Evolutionary conservation across 2,329 filamentous ascomycete genomes (phyloP).

Genomic region (Aspergillus calidoustus): DNA sequence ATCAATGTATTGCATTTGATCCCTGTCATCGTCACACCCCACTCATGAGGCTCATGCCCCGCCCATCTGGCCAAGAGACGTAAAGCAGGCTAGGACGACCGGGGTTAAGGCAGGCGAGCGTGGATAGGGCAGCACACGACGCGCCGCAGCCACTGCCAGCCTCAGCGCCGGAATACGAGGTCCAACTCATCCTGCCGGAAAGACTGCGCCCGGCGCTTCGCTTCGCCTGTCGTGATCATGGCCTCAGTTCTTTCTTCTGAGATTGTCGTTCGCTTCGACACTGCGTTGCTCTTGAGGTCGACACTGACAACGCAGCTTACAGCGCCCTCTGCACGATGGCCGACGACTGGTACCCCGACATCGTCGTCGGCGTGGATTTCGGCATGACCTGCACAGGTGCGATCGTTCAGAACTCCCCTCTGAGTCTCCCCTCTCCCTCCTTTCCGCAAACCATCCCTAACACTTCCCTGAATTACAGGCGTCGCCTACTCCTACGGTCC

Average conservation of each 20-base stretch:
- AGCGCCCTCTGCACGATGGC: not conserved
- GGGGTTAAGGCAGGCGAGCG: not conserved
- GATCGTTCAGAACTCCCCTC: not conserved
- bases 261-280: not conserved
- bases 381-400: conserved; percentile 36
- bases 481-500: conserved; percentile 43
- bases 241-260: not conserved
- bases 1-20: not conserved
- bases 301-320: not conserved
- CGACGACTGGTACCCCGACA: conserved; percentile 30
- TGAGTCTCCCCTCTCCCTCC: not conserved
- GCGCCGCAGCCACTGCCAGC: too few relatives aligned
- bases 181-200: not conserved
- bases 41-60: not conserved
- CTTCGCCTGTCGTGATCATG: not conserved
- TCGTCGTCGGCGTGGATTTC: conserved; percentile 34
- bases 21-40: not conserved
- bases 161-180: conserved; percentile 4
- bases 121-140: not conserved
- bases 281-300: not conserved
- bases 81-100: not conserved
- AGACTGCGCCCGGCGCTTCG: not conserved
- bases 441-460: not conserved
- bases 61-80: not conserved
- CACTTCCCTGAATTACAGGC: conserved; percentile 22